Evolutionary conservation across 2,329 filamentous ascomycete genomes (phyloP), one percentile per base, ranked within the genome.

Genomic region (Orbilia javanica): DNA sequence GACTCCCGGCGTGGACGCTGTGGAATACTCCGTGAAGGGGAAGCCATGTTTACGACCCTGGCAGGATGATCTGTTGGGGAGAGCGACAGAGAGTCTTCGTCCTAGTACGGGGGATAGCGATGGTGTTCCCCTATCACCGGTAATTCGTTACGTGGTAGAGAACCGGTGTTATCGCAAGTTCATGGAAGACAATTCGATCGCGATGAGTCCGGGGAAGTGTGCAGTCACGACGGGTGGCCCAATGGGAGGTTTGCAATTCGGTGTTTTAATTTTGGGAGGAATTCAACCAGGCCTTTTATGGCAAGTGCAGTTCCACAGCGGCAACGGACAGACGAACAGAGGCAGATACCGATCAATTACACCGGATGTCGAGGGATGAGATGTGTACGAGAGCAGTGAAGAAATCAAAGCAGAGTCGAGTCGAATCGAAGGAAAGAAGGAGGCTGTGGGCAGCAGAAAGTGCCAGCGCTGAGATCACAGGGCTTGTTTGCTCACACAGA

Each of bases 11-110:
- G 74, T 39, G 42, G 44, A 15, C 74, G 67, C 4, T 64, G 62
- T 46, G 74, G 74, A 20, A 78, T 78, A 52, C 55, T 78, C 53
- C 44, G 74, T 48, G 74, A 78, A 36, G 74, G 67, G 13, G 74
- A 78, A 39, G 74, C 52, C 74, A 78, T 78, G 50, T 31, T 31
- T 39, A 63, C 7, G 50, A 25, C 42, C 27, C 60, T 44, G 64
- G 18, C 57, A 25, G 39, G 25, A 29, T 50, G 22, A 50, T 46
- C 22, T 13, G 53, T 20, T 44, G 20, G 39, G 55, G 15, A 29
- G 48, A 39, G 25, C 29, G 55, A 31, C 39, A 42, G 60, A 50
- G 25, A 15, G 44, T 44, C n/a, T n/a, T n/a, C 29, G 42, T 42
- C 66, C 53, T 53, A 67, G 10, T 57, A 22, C 15, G 52, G 5